Evolutionary conservation across 2,329 filamentous ascomycete species (phyloP), one percentile per base, ranked within the genome.

Genomic region (Pleoardoris graminearum): DNA sequence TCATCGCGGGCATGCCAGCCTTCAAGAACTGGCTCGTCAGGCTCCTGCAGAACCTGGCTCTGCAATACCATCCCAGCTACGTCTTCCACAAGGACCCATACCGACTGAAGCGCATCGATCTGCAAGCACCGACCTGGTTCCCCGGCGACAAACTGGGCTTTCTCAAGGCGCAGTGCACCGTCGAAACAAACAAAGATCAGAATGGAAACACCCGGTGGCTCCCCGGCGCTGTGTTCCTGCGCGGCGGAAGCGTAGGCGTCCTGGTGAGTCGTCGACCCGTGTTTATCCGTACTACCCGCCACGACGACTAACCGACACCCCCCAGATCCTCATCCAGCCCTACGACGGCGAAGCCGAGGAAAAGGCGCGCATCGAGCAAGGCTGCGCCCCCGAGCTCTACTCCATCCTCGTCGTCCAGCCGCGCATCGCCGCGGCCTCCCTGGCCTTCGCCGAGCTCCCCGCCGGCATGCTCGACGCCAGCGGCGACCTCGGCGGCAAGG

Each of bases 391-490:
- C 2, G 50, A 53, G 17, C 41, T 35, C 16, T 69, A 79, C 43
- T 80, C 79, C 3, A 74, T 85, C 22, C 59, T 85, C 8, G 82
- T 82, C 0, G 66, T 83, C 3, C 83, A 85, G 56, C 82, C 82
- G 10, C 79, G 83, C 22, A 78, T 84, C 10, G 79, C 83, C 4
- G 80, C 81, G 1, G 81, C 79, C 0, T 81, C 78, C 1, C 73
- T 85, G 3, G 70, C 77, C 1, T 81, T 85, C 51, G 61, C 76
- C 11, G 83, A 85, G 62, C 77, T 85, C 7, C 83, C 83, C 2
- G 83, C 83, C 0, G 83, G 83, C 16, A 85, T 85, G 82, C 72
- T 85, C 1, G 83, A 85, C 57, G 80, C 80, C 54, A 17, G 23
- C 10, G 78, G 79, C 8, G 77, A 77, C 0, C 82, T 85, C 54